Evolutionary conservation across 2,329 filamentous ascomycete species (phyloP).

Genomic region (Colletotrichum sp.): DNA sequence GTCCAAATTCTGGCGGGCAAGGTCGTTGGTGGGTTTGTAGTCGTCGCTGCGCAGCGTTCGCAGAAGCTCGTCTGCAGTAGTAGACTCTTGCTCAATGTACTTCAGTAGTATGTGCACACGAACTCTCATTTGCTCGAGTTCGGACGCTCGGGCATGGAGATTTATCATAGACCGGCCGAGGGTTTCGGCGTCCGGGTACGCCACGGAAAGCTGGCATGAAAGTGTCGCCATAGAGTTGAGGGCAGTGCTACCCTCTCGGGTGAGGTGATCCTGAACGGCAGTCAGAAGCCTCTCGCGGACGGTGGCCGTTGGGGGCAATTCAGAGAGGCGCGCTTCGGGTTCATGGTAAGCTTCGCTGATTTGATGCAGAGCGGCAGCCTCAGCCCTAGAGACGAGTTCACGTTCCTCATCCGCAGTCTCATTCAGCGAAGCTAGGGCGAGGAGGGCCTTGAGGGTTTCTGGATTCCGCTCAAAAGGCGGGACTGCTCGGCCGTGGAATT

Average conservation of each 20-base stretch:
- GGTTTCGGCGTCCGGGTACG: slow-evolving; percentile 50
- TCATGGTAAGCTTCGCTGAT: slow-evolving; percentile 31
- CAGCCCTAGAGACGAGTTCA: slow-evolving; percentile 60
- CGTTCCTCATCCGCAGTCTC: slow-evolving; percentile 79
- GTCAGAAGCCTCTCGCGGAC: slow-evolving; percentile 51
- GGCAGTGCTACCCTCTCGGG: slow-evolving; percentile 56
- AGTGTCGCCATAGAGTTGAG: slow-evolving; percentile 64
- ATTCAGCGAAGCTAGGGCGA: slow-evolving; percentile 77
- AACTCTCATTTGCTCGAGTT: slow-evolving; percentile 59
- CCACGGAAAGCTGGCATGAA: slow-evolving; percentile 54
- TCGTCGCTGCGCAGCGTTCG: slow-evolving; percentile 45
- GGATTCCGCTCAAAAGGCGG: slow-evolving; percentile 86
- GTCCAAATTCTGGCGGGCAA: slow-evolving; percentile 76
- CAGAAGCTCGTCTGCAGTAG: slow-evolving; percentile 42
- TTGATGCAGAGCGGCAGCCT: slow-evolving; percentile 63
- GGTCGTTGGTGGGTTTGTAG: slow-evolving; percentile 60
- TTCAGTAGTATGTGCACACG: slow-evolving; percentile 62
- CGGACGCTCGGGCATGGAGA: slow-evolving; percentile 58
- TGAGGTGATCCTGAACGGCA: slow-evolving; percentile 60
- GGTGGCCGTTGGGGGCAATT: slow-evolving; percentile 22
- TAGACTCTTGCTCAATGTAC: slow-evolving; percentile 59
- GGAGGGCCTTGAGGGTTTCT: slow-evolving; percentile 78
- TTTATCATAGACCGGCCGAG: slow-evolving; percentile 60
- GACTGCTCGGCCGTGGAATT: slow-evolving; percentile 66
- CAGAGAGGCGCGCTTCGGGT: not conserved